phyloP scores from a whole-genome alignment of 1,284 basidiomycete species.

The Cryptococcus deneoformans region DNA sequence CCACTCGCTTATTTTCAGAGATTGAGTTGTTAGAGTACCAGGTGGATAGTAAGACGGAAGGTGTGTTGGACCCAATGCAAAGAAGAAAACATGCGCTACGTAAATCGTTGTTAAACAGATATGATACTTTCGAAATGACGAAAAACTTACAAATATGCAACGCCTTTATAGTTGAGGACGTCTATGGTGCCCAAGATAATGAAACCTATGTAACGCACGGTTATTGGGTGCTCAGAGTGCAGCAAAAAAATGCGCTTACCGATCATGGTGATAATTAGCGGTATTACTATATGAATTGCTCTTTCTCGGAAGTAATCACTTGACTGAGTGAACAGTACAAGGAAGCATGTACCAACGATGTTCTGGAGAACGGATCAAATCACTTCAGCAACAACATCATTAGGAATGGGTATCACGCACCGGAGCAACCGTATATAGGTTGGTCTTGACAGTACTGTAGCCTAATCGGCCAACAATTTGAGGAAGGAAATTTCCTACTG shows the following conservation, averaged over 20 bases:
- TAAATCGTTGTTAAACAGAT: not conserved
- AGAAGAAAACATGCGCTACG: conserved; percentile 17
- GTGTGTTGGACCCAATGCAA: conserved; percentile 53
- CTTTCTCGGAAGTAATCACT: conserved; percentile 13
- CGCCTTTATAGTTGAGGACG: conserved; percentile 45
- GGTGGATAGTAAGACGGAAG: conserved; percentile 54
- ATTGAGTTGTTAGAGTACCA: conserved; percentile 59
- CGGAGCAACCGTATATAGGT: conserved; percentile 30
- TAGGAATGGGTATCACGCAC: conserved; percentile 46
- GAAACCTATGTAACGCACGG: conserved; percentile 51
- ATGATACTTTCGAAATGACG: conserved; percentile 22
- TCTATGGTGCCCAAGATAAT: conserved; percentile 56
- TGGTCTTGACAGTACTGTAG: conserved; percentile 25
- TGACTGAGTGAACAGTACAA: conserved; percentile 55
- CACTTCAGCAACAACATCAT: conserved; percentile 29
- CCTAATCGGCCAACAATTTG: conserved; percentile 53
- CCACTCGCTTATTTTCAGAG: conserved; percentile 54
- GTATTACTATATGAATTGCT: conserved; percentile 1
- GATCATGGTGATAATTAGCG: conserved; percentile 5
- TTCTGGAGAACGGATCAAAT: conserved; percentile 27
- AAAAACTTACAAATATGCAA: conserved; percentile 56
- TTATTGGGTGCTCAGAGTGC: not conserved
- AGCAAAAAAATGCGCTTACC: not conserved
- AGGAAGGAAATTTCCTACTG: conserved; percentile 57
- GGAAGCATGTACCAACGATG: conserved; percentile 50